Conservation (phyloP, 257 asterid species). For the Paraleonurus japonicus region DNA sequence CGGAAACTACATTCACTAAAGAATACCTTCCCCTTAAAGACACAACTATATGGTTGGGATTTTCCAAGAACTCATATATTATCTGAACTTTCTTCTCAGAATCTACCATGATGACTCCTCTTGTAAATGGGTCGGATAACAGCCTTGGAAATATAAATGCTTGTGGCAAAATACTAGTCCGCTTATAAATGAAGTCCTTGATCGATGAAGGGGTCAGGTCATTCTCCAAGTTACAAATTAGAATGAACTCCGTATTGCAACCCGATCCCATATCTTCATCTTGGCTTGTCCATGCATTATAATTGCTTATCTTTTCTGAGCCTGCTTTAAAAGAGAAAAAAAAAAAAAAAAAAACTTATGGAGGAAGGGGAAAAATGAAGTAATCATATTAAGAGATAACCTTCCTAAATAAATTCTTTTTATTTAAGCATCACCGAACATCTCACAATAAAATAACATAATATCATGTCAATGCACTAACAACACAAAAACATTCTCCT, state of each 20-base stretch:
- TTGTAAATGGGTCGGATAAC: constrained; percentile 34
- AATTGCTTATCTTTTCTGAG: background rate
- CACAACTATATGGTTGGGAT: constrained; percentile 45
- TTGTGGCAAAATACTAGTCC: constrained; percentile 44
- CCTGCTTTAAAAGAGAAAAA: constrained; percentile 12
- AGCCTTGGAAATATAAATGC: constrained; percentile 46
- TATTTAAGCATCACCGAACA: background rate
- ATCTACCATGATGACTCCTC: constrained; percentile 49
- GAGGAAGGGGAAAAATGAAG: background rate
- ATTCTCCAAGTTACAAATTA: constrained; percentile 49
- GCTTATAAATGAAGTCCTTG: constrained; percentile 33
- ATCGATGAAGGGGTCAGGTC: constrained; percentile 40
- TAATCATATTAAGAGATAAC: background rate
- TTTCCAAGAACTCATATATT: constrained; percentile 41
- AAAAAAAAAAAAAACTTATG: background rate
- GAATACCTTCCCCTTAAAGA: constrained; percentile 63
- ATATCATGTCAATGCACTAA: background rate
- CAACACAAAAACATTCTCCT: background rate
- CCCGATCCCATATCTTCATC: constrained; percentile 50
- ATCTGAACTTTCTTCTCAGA: constrained; percentile 34
- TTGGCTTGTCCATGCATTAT: constrained; percentile 19
- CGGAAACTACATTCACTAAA: background rate
- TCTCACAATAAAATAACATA: background rate
- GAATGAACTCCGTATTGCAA: constrained; percentile 25
- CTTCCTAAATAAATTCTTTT: background rate